Conservation (phyloP, 129 eudicot species). For the Arctium minus region DNA sequence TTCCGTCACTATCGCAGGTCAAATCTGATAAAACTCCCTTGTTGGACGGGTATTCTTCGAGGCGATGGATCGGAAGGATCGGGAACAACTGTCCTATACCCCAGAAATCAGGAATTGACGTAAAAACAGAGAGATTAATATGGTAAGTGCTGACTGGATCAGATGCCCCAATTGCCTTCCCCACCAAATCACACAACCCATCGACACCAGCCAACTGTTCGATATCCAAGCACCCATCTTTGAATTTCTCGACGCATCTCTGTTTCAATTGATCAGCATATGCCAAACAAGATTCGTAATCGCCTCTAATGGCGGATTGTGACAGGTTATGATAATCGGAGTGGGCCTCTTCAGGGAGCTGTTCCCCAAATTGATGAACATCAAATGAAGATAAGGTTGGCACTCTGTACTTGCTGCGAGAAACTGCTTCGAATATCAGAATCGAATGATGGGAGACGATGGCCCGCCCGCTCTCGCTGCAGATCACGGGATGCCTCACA, state of each 20-base stretch:
- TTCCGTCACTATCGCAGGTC: constrained; percentile 98
- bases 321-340: constrained; percentile 53
- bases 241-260: constrained; percentile 80
- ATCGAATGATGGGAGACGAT: constrained; percentile 93
- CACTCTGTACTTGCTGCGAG: constrained; percentile 37
- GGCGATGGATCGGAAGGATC: constrained; percentile 78
- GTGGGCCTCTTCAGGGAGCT: constrained; percentile 63
- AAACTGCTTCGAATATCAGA: constrained; percentile 84
- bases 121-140: constrained; percentile 80
- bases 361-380: constrained; percentile 47
- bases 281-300: constrained; percentile 62
- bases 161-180: constrained; percentile 65
- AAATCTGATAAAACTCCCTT: constrained; percentile 79
- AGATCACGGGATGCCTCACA: constrained; percentile 73
- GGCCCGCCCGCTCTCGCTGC: constrained; percentile 97
- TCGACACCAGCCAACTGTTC: constrained; percentile 89
- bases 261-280: constrained; percentile 78
- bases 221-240: constrained; percentile 73
- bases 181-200: constrained; percentile 70
- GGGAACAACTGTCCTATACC: constrained; percentile 93
- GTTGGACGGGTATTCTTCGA: constrained; percentile 54
- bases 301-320: constrained; percentile 61
- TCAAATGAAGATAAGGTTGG: constrained; percentile 42
- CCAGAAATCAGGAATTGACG: constrained; percentile 98
- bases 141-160: constrained; percentile 75